Evolutionary conservation across 164 flowering plant genomes (phyloP).

Genomic region (Vitis vinifera): ASM3070453v1 NC_081816.1:6040501-6041000

Average conservation of each 20-base stretch:
- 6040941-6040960: constrained; percentile 70
- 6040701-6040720: too few species aligned
- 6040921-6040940: constrained; percentile 86
- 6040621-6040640: too few species aligned
- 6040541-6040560: too few species aligned
- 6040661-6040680: too few species aligned
- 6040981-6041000: constrained; percentile 83
- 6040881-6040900: constrained; percentile 89
- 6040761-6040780: not conserved
- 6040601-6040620: too few species aligned
- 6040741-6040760: not conserved
- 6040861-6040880: constrained; percentile 75
- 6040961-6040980: constrained; percentile 66
- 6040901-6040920: constrained; percentile 90
- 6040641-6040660: too few species aligned
- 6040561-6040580: too few species aligned
- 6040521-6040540: too few species aligned
- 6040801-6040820: not conserved
- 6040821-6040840: constrained; percentile 52
- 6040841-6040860: constrained; percentile 63
- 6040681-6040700: too few species aligned
- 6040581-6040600: too few species aligned
- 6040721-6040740: too few species aligned
- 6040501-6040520: too few species aligned
- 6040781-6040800: not conserved